Evolutionary conservation across 106 monocot species (phyloP).

Genomic region (Amphibolis antarctica): DNA sequence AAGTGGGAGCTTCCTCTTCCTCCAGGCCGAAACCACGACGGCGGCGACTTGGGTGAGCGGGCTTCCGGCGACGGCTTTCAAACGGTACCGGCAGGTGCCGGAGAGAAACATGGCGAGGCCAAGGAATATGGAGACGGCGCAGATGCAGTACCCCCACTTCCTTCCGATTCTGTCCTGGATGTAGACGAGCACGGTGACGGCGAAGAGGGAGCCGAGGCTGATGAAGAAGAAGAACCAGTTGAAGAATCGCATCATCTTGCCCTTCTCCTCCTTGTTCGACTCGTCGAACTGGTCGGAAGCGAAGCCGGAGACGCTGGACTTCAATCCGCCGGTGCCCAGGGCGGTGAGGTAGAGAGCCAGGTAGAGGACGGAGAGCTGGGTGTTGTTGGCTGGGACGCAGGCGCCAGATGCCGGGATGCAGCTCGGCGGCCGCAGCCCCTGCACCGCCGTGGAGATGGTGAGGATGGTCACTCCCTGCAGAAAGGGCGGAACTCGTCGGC

Average conservation of each 20-base stretch:
- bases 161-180: conserved; percentile 49
- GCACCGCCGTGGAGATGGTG: conserved; percentile 49
- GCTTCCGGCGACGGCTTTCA: conserved; percentile 59
- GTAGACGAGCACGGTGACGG: conserved; percentile 64
- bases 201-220: conserved; percentile 51
- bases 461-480: conserved; percentile 45
- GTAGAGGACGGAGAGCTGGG: conserved; percentile 39
- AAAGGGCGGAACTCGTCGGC: background rate
- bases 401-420: conserved; percentile 5
- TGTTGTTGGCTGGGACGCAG: conserved; percentile 6
- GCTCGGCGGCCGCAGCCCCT: conserved; percentile 38
- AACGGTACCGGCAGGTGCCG: conserved; percentile 43
- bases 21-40: conserved; percentile 42
- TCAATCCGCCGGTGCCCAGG: conserved; percentile 35
- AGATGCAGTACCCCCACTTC: conserved; percentile 53
- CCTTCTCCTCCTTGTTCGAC: conserved; percentile 30
- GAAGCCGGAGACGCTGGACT: conserved; percentile 71
- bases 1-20: conserved; percentile 29
- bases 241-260: conserved; percentile 52
- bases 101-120: conserved; percentile 39
- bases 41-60: conserved; percentile 54
- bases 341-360: conserved; percentile 43
- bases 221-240: conserved; percentile 83
- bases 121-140: conserved; percentile 31
- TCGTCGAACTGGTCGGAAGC: conserved; percentile 78